phyloP scores from a whole-genome alignment of 2,329 filamentous ascomycete genomes.

The Sarocladium strictum region DNA sequence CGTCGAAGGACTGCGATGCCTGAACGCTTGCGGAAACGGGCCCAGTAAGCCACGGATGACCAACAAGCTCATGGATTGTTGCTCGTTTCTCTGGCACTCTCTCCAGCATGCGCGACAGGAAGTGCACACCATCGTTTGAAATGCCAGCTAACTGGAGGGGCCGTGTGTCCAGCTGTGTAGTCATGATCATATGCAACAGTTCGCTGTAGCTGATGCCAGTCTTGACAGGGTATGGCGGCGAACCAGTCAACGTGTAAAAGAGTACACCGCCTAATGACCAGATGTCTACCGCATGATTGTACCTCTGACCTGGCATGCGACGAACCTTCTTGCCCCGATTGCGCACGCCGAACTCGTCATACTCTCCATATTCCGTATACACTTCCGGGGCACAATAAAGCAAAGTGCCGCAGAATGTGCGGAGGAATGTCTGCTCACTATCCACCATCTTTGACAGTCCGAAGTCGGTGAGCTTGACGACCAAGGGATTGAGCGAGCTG shows the following conservation, averaged over 20 bases:
- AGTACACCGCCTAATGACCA: constrained; percentile 94
- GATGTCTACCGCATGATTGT: constrained; percentile 88
- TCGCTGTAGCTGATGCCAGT: constrained; percentile 70
- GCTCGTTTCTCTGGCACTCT: constrained; percentile 73
- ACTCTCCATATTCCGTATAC: constrained; percentile 67
- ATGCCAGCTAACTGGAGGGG: constrained; percentile 55
- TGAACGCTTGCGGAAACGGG: constrained; percentile 19
- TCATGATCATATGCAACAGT: constrained; percentile 84
- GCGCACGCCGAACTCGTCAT: constrained; percentile 64
- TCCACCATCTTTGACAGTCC: constrained; percentile 92
- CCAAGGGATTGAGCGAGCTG: constrained; percentile 62
- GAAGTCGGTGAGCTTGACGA: constrained; percentile 92
- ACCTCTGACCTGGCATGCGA: constrained; percentile 56
- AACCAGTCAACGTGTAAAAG: constrained; percentile 75
- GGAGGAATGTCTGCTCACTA: constrained; percentile 83
- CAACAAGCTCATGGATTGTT: constrained; percentile 62
- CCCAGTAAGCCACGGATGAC: constrained; percentile 65
- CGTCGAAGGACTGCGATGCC: constrained; percentile 48
- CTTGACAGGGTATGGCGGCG: constrained; percentile 75
- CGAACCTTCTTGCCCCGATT: constrained; percentile 58
- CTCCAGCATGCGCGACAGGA: constrained; percentile 73
- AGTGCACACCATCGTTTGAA: constrained; percentile 64
- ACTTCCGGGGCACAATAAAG: constrained; percentile 96
- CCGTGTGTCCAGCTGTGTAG: constrained; percentile 57
- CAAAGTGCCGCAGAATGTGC: constrained; percentile 93